These are phyloP conservation scores for Tolypocladium cylindrosporum DNA, from an alignment of 2,329 filamentous ascomycete species.

Conservation along the genomic window DNA sequence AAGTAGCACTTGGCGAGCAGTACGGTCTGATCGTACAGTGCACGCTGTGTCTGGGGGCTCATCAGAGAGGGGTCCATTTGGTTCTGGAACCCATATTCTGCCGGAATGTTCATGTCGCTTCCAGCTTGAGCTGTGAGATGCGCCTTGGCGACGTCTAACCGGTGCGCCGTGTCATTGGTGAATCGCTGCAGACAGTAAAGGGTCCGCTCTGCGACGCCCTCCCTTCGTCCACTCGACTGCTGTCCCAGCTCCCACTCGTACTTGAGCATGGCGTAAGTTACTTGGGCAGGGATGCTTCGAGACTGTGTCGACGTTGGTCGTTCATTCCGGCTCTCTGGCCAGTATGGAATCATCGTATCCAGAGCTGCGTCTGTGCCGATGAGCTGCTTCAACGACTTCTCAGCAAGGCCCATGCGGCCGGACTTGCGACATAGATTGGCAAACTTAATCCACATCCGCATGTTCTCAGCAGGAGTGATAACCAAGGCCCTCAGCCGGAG, in stretches of 20 bases:
- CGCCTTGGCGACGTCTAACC: slow-evolving; percentile 41
- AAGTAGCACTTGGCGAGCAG: slow-evolving; percentile 92
- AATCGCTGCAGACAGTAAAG: slow-evolving; percentile 51
- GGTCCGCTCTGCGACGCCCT: slow-evolving; percentile 41
- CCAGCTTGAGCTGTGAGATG: slow-evolving; percentile 37
- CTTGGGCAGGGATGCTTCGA: slow-evolving; percentile 56
- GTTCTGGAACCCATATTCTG: slow-evolving; percentile 41
- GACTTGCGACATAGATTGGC: slow-evolving; percentile 97
- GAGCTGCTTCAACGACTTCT: slow-evolving; percentile 89
- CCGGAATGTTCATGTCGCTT: slow-evolving; percentile 32
- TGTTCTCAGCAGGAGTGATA: slow-evolving; percentile 83
- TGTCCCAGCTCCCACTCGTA: slow-evolving; percentile 89
- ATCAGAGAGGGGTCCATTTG: slow-evolving; percentile 33
- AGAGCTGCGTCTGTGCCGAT: slow-evolving; percentile 61
- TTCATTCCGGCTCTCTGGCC: slow-evolving; percentile 30
- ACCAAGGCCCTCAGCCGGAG: slow-evolving; percentile 88
- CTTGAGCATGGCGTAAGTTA: slow-evolving; percentile 94
- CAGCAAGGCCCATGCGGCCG: slow-evolving; percentile 83
- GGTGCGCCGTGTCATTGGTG: slow-evolving; percentile 47
- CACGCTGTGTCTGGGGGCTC: slow-evolving; percentile 39
- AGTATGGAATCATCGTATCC: slow-evolving; percentile 51
- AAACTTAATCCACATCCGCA: slow-evolving; percentile 99
- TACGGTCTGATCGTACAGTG: slow-evolving; percentile 50
- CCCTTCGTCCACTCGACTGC: slow-evolving; percentile 32
- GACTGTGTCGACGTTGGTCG: slow-evolving; percentile 10